Base-by-base conservation (phyloP, 768 basidiomycete species). In the Candolleomyces aberdarensis region DNA sequence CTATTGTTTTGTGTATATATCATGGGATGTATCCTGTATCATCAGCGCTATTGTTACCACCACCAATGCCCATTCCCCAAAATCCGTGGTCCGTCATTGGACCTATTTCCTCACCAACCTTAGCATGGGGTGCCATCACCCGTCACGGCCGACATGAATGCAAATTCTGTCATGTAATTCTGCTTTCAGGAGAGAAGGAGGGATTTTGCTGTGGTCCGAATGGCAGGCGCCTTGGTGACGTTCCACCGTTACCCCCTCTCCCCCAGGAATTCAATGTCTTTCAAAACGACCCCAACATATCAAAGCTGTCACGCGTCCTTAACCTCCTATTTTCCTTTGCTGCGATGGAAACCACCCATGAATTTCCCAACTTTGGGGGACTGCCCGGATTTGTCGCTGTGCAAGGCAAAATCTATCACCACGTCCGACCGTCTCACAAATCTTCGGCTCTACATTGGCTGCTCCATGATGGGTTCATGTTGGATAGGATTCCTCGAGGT, bases 261-360 rank as follows among this genome's bases (percentile, higher is more conserved):
- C n/a, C n/a, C n/a, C n/a, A n/a, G n/a, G n/a, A n/a, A n/a, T n/a
- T n/a, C n/a, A n/a, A n/a, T n/a, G n/a, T n/a, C n/a, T n/a, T n/a
- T n/a, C n/a, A n/a, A n/a, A n/a, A n/a, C n/a, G n/a, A n/a, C n/a
- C n/a, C n/a, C n/a, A n/a, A 62, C 2, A 64, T 75, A 3, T 76
- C 75, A 0, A 43, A 51, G 0, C 51, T 64, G 0, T 75, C 73
- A 0, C 65, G 69, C 0, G 58, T 57, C 13, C 63, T 76, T 5
- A 76, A 76, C 53, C 64, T 74, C 17, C 31, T 73, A 1, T 74
- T 69, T 49, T 73, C 72, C 14, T 74, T 74, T 57, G 70, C 74
- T 22, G 64, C 70, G 1, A 46, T 74, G 0, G 69, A 74, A 59
- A 64, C 69, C 0, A 68, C 71, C 0, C 68, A 68, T 31, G 19